Evolutionary conservation across 2,329 filamentous ascomycete species (phyloP), one percentile per base, ranked within the genome.

Genomic region (Cladophialophora immunda): DNA sequence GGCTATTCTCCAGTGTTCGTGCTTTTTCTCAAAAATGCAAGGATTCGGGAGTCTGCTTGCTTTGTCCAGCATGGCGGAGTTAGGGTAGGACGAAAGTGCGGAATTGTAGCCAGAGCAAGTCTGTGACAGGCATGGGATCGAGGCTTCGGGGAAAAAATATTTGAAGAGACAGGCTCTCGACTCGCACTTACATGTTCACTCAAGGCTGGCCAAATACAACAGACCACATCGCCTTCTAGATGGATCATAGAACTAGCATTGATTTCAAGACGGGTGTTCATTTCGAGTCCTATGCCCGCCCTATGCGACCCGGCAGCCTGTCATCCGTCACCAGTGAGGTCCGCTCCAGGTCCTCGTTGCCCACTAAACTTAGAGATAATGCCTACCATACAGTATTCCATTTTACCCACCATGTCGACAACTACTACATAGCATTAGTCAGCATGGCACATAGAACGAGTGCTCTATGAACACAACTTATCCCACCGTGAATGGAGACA

Each of bases 51-150:
- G 38, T 62, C 64, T 58, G 13, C 41, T 50, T 58, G 34, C 34
- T 55, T 67, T 56, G 32, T 66, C 53, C 57, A 66, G 66, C 68
- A 68, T 68, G 17, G 54, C 55, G 68, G 68, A 68, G 68, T 70
- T 66, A 27, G 65, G 66, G 60, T 29, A 25, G 22, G 45, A 53
- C 61, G 66, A 67, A 68, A 67, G 66, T 66, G 58, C 45, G 61
- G 60, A 38, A 32, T 52, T 67, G 36, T 15, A 30, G 25, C 30
- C 15, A 52, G 56, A 61, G 41, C 58, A 64, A 61, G 22, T 64
- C 41, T 54, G 63, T 38, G 30, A 52, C 52, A 32, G 17, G 64
- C 41, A 59, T 30, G 57, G 47, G 58, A 47, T 45, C 30, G 58
- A 53, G 45, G 58, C 47, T 25, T 17, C 15, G 61, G 34, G 50